Evolutionary conservation across 2,329 filamentous ascomycete genomes (phyloP), one percentile per base, ranked within the genome.

Genomic region (Fusarium globosum): DNA sequence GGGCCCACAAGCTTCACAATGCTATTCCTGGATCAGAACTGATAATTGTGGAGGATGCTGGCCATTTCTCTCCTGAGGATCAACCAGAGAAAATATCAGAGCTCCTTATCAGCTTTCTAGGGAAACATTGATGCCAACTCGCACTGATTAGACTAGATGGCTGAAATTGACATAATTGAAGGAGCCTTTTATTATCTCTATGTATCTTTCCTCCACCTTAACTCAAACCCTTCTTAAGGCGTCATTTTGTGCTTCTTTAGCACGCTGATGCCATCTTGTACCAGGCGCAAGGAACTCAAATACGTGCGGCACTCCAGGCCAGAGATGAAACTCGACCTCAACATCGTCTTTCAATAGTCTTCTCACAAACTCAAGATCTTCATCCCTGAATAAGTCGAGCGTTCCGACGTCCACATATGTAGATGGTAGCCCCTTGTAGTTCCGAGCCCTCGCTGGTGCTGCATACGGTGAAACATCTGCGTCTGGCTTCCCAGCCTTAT

Each of bases 11-110:
- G 39, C 72, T 82, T 9, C 71, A 79, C 21, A 36, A 63, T 16
- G 73, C 79, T 2, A 81, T 82, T 58, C 79, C 80, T 7, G 75
- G 77, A 2, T 81, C 79, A 2, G 46, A 77, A 8, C 63, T 82
- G 21, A 64, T 60, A 4, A 60, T 82, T 23, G 21, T 81, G 16
- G 65, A 81, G 12, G 62, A 78, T 28, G 75, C 75, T 33, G 77
- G 79, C 1, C 79, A 81, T 39, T 82, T 82, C 33, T 79, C 78
- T 14, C 73, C 38, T 5, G 79, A 81, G 52, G 80, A 81, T 65
- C 76, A 81, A 42, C 76, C 76, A 8, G 72, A 65, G 15, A 69
- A 39, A 16, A 77, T 75, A 33, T 66, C 70, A 0, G 66, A 68
- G 43, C 46, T 77, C 2, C 33, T 77, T 7, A 6, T 68, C 2